Base-by-base conservation (phyloP, 73 alveolate species). In the Vitrella brassicaformis region DNA sequence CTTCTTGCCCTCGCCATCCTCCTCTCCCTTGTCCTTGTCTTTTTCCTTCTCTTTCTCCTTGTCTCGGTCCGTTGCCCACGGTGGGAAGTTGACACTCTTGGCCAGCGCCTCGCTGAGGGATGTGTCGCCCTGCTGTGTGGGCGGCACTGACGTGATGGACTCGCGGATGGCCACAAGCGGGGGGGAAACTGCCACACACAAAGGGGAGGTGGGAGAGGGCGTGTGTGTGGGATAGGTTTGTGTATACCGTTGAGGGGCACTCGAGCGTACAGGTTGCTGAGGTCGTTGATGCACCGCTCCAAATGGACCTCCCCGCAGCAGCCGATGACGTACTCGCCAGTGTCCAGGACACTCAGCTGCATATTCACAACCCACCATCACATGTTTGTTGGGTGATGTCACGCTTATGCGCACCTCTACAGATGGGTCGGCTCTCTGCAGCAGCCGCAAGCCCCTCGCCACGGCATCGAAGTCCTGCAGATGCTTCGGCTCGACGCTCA, bases 221-320 rank as follows among this genome's bases (percentile, higher is more conserved):
- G n/a, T n/a, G n/a, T n/a, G n/a, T n/a, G n/a, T n/a, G n/a, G n/a
- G n/a, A n/a, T n/a, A n/a, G n/a, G n/a, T n/a, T n/a, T n/a, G n/a
- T n/a, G n/a, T n/a, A n/a, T n/a, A 39, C 56, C 56, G 14, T 4
- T 8, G 56, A 39, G 14, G 56, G 56, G 56, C 4, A 39, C 56
- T 8, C 56, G 56, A 4, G 56, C 56, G 56, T 39, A 39, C 22
- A 39, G 56, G 14, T 39, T 39, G 22, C 14, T 14, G 77, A 96
- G 89, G 85, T 96, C 98, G 88, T 94, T 88, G 65, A 95, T 86
- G 83, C 98, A 94, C 75, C 93, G 93, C 88, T 96, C 97, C 82
- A 96, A 88, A 85, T 94, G 99, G 85, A 90, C 94, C 81, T 96
- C 99, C 29, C 98, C 98, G 80, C 98, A 94, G 80, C 98, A 78